Base-by-base conservation (phyloP, 2,329 filamentous ascomycete species). In the Metarhizium rileyi region DNA sequence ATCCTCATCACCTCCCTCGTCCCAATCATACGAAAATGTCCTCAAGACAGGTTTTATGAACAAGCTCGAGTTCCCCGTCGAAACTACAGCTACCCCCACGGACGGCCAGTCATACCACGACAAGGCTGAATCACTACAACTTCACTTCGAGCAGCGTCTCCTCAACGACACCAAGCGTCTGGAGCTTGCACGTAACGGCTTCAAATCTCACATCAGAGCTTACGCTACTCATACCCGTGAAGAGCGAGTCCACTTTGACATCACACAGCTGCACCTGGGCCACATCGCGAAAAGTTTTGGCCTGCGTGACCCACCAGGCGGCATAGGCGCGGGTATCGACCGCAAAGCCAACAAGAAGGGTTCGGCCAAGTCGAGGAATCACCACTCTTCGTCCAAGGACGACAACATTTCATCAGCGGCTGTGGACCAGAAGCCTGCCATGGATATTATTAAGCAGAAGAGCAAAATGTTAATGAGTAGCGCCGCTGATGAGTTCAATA, bases 251-350 rank as follows among this genome's bases (percentile, higher is more conserved):
- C 90, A 86, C 63, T 98, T 98, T 65, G 87, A 97, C 65, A 94
- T 96, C 67, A 90, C 88, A 52, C 81, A 87, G 60, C 71, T 98
- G 44, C 93, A 98, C 65, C 71, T 97, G 7, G 93, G 93, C 3
- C 93, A 98, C 72, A 73, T 93, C 56, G 91, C 91, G 7, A 98
- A 98, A 73, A 88, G 86, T 25, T 98, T 95, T 63, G 93, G 84
- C 2, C 70, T 98, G 56, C 78, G 94, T 55, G 93, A 98, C 65
- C 83, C 88, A 28, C 93, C 93, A 0, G 86, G 86, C 5, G 86
- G 87, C 46, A 94, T 98, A 49, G 83, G 83, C 30, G 74, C 73
- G 2, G 76, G 77, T 9, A 64, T 78, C 67, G 56, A 75, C 63
- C 63, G 68, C 60, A 67, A 72, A 66, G 61, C 70, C 59, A 66